Evolutionary conservation across 2,329 filamentous ascomycete species (phyloP).

Genomic region (Colletotrichum sp.): DNA sequence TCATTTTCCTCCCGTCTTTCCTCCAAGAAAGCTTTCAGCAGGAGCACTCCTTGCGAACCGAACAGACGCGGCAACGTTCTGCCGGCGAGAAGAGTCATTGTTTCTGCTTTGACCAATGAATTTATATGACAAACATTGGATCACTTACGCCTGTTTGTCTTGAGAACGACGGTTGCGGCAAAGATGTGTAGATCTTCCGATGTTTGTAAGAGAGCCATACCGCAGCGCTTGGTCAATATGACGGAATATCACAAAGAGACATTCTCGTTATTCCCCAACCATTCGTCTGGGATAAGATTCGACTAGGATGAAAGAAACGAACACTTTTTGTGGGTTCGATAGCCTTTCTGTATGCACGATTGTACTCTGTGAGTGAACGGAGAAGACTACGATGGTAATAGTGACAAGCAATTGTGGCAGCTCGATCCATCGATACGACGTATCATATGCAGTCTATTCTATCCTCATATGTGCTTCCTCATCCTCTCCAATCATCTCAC

Average conservation of each 20-base stretch:
- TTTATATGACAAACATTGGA: background rate
- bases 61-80: no score
- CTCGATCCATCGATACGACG: accelerated
- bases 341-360: background rate
- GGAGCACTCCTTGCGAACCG: no score
- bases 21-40: no score
- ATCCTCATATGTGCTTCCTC: background rate
- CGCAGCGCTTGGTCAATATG: background rate
- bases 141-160: background rate
- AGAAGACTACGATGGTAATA: background rate
- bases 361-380: accelerated
- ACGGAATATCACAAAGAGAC: background rate
- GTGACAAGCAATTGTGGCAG: background rate
- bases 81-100: no score
- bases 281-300: background rate
- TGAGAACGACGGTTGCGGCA: background rate
- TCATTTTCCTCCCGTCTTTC: no score
- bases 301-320: background rate
- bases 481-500: background rate
- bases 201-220: background rate
- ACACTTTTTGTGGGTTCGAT: background rate
- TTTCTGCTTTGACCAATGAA: background rate
- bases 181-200: background rate
- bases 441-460: background rate
- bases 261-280: background rate